Percentiles rank a stretch among this genome's conserved stretches.
These are phyloP conservation scores for Ampelomyces quisqualis DNA, from an alignment of 2,329 filamentous ascomycete species.

Conservation along the genomic window DNA sequence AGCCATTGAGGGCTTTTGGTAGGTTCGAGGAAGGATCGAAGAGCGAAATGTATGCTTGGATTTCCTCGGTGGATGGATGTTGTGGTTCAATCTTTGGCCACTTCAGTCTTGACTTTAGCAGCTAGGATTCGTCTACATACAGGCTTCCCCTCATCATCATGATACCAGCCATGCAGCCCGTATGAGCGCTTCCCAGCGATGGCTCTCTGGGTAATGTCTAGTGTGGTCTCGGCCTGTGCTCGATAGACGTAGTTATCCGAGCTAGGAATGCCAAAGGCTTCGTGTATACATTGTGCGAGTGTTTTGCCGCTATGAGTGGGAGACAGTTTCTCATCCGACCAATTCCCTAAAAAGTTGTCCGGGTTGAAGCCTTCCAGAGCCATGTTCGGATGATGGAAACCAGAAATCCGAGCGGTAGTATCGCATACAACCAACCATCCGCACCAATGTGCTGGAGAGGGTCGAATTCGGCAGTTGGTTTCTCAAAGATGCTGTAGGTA, in stretches of 20 bases:
- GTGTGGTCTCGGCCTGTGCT: constrained; percentile 53
- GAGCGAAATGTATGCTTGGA: constrained; percentile 66
- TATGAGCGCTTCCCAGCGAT: constrained; percentile 50
- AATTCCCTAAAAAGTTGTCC: constrained; percentile 48
- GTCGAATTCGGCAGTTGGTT: too few relatives aligned
- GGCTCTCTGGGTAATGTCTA: constrained; percentile 53
- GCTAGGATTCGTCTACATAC: constrained; percentile 11
- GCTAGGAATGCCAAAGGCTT: constrained; percentile 50
- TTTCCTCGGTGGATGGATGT: constrained; percentile 50
- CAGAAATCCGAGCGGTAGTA: too few relatives aligned
- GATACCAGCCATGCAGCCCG: constrained; percentile 56
- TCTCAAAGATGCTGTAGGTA: constrained; percentile 10
- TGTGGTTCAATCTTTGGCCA: constrained; percentile 18
- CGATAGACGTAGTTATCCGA: constrained; percentile 54
- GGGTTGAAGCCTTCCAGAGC: constrained; percentile 47
- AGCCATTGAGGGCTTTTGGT: constrained; percentile 61
- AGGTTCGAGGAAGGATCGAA: constrained; percentile 64
- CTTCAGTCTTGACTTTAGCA: not conserved
- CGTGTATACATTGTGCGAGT: constrained; percentile 50
- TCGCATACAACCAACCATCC: too few relatives aligned
- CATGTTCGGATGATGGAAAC: constrained; percentile 20
- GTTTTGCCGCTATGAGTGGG: constrained; percentile 26
- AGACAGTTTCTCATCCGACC: constrained; percentile 43
- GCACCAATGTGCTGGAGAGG: too few relatives aligned
- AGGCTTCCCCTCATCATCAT: constrained; percentile 44